A percentile compares a stretch with the other conserved stretches of the same genome.
Evolutionary conservation across 768 basidiomycete genomes (phyloP).

Genomic region (Leccinum variicolor): DNA sequence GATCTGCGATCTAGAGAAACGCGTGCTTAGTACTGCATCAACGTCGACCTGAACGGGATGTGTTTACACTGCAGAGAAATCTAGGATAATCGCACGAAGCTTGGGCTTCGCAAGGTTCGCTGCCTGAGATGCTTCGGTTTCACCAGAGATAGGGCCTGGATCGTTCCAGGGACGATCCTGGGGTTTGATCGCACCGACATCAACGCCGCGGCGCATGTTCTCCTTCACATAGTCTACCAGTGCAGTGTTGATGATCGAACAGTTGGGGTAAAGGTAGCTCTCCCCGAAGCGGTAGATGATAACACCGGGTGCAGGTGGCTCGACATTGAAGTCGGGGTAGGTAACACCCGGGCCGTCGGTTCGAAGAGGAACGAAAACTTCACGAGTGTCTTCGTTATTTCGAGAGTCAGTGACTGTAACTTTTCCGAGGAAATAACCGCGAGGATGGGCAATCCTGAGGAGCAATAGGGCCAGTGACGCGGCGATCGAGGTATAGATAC

Average conservation of each 20-base stretch:
- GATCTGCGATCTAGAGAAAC: not conserved
- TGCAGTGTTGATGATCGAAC: not conserved
- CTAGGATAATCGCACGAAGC: not conserved
- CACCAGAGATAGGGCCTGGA: not conserved
- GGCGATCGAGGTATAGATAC: not conserved
- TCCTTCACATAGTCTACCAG: not conserved
- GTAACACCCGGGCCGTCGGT: not conserved
- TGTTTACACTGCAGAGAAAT: not conserved
- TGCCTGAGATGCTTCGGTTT: not conserved
- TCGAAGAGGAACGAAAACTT: not conserved
- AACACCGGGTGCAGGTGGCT: not conserved
- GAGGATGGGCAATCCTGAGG: not conserved
- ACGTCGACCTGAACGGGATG: not conserved
- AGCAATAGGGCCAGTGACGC: not conserved
- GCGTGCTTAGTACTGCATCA: not conserved
- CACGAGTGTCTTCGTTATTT: not conserved
- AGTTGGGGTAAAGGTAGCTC: not conserved
- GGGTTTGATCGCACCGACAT: not conserved
- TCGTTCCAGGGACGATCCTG: not conserved
- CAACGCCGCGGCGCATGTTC: not conserved
- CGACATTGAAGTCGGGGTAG: not conserved
- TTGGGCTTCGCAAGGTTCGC: not conserved
- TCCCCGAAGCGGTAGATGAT: not conserved
- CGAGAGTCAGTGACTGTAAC: not conserved
- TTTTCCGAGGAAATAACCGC: not conserved